Evolutionary conservation across 2,329 filamentous ascomycete genomes (phyloP), one percentile per base, ranked within the genome.

Genomic region (Colletotrichum chrysophilum): DNA sequence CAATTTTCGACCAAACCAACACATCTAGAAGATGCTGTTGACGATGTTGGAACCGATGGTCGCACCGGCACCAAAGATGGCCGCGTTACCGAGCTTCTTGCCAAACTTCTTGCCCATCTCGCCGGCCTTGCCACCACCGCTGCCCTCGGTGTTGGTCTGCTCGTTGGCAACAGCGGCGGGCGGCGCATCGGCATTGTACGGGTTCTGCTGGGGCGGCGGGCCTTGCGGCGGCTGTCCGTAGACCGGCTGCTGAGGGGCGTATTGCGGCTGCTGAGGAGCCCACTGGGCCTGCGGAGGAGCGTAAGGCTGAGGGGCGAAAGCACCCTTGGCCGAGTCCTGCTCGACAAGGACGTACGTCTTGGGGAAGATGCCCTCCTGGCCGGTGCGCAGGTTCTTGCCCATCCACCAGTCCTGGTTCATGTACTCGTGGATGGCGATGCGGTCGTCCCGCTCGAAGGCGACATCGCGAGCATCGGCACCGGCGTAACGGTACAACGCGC

Each of bases 321-420:
- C 73, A n/a, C 73, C 73, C 62, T 75, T 75, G 85, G 79, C 78
- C 82, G 82, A 84, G 94, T 92, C 79, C 69, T 94, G 89, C 79
- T 96, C 93, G 67, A 94, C 86, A 67, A 95, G 88, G 77, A 98
- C 96, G 83, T 98, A 98, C 83, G 91, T 95, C 79, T 94, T 92
- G n/a, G 96, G 96, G 90, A 98, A 98, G 83, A 98, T 98, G 80
- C 96, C 96, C 86, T 98, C 95, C 79, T 91, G 87, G 71, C 94
- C 94, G 10, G 96, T 98, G 69, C 95, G 92, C 81, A 93, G 88
- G 85, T 98, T 98, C 80, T 91, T 92, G 79, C 96, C 96, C 89
- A 95, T 93, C 95, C 96, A 98, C 96, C 96, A 98, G 85, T 98
- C 96, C 77, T 93, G 92, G 86, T 98, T 98, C 94, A 98, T 97